These are phyloP conservation scores for Infundibulicybe gibba DNA, from an alignment of 768 basidiomycete species.

Conservation along the genomic window DNA sequence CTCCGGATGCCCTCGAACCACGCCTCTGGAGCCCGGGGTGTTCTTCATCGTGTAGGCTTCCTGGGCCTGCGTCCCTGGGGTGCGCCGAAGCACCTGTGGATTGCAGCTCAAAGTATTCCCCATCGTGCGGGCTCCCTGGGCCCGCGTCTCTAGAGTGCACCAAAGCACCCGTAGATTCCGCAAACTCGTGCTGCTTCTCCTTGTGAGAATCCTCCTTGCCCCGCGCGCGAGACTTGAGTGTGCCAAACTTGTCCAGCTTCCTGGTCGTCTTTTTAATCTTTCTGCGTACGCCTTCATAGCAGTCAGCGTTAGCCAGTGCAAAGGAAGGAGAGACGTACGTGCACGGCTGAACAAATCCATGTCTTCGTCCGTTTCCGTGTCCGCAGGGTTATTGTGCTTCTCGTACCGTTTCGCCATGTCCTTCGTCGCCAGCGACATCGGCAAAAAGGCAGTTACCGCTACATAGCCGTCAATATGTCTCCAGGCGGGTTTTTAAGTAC, in stretches of 20 bases:
- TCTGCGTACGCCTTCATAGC: conserved; percentile 25
- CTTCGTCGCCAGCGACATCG: conserved; percentile 61
- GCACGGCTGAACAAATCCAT: conserved; percentile 33
- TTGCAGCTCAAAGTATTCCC: background rate
- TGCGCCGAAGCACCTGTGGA: too few species aligned
- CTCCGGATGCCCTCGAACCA: background rate
- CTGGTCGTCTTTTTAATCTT: conserved; percentile 11
- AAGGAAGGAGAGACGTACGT: conserved; percentile 17
- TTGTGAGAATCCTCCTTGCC: conserved; percentile 10
- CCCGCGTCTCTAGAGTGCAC: too few species aligned
- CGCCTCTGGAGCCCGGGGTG: conserved; percentile 3
- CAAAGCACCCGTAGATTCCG: too few species aligned
- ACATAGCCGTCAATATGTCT: background rate
- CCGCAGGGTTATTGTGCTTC: conserved; percentile 19
- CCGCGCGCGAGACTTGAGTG: conserved; percentile 23
- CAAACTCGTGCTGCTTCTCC: background rate
- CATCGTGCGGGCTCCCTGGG: too few species aligned
- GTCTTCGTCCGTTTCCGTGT: conserved; percentile 18
- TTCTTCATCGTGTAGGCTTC: too few species aligned
- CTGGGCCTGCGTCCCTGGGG: too few species aligned
- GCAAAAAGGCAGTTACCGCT: conserved; percentile 53
- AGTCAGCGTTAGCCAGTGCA: too few species aligned
- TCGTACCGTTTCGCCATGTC: conserved; percentile 43
- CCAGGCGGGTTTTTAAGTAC: conserved; percentile 8
- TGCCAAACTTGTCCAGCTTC: conserved; percentile 24